phyloP scores from a whole-genome alignment of 2,329 filamentous ascomycete species.

The Coniochaeta hoffmannii region DNA sequence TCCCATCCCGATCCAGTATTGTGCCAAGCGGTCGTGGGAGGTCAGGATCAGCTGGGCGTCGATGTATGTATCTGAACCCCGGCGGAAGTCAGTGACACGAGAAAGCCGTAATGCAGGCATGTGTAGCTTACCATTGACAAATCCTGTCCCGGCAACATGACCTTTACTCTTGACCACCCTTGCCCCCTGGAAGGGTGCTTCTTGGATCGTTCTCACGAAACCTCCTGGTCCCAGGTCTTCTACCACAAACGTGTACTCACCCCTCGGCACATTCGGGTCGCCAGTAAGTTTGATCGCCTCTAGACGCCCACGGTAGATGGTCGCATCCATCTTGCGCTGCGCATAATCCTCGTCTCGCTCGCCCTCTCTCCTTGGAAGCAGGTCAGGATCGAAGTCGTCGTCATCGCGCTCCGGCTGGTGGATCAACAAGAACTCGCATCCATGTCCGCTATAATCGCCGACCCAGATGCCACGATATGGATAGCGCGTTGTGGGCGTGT shows the following conservation, averaged over 20 bases:
- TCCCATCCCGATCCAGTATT: slow-evolving; percentile 65
- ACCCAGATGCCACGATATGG: slow-evolving; percentile 90
- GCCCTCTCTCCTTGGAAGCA: slow-evolving; percentile 27
- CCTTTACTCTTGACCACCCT: slow-evolving; percentile 67
- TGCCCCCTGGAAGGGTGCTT: slow-evolving; percentile 64
- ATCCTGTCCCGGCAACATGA: slow-evolving; percentile 70
- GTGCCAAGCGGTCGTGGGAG: slow-evolving; percentile 68
- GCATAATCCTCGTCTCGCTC: slow-evolving; percentile 41
- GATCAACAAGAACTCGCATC: slow-evolving; percentile 80
- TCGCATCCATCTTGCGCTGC: slow-evolving; percentile 34
- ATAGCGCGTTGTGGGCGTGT: slow-evolving; percentile 71
- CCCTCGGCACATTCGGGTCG: slow-evolving; percentile 81
- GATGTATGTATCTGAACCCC: slow-evolving; percentile 61
- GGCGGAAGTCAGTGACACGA: slow-evolving; percentile 5
- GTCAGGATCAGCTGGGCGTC: slow-evolving; percentile 71
- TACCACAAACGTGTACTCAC: slow-evolving; percentile 74
- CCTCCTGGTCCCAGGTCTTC: slow-evolving; percentile 67
- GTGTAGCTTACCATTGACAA: slow-evolving; percentile 55
- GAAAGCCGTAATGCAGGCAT: not conserved
- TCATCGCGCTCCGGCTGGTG: slow-evolving; percentile 60
- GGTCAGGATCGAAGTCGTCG: slow-evolving; percentile 28
- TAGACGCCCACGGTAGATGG: slow-evolving; percentile 57
- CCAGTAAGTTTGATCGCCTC: slow-evolving; percentile 89
- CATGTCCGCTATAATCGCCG: slow-evolving; percentile 82
- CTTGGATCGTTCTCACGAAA: slow-evolving; percentile 54